Base-by-base conservation (phyloP, 805 yeast genomes). In the Yarrowia sp. region DNA sequence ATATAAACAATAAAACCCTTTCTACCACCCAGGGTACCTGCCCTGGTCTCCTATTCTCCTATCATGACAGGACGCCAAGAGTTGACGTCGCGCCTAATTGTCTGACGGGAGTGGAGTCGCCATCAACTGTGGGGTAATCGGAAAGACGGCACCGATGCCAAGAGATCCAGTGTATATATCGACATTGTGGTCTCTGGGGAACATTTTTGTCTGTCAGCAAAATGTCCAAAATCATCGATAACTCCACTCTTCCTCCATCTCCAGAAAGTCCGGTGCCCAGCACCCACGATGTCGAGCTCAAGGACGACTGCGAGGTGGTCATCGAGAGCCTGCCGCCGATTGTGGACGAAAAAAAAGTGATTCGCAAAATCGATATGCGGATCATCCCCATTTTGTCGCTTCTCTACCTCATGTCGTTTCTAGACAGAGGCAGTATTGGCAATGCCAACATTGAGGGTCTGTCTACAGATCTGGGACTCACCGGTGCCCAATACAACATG, bases 341-440 rank as follows among this genome's bases (percentile, higher is more conserved):
- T 9, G 51, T 67, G 19, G 66, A 67, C 28, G 52, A 67, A 49
- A 43, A 56, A 22, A 65, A 62, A 35, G 64, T 70, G 19, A 62
- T 71, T 24, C 69, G 81, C 64, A 82, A 78, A 66, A 72, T 79
- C 16, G 85, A 82, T 67, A 36, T 74, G 24, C 69, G 81, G 43
- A 71, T 82, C 58, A 74, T 82, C 66, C 84, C 85, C 2, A 77
- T 79, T 75, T 70, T 82, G 51, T 79, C 82, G 19, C 70, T 77
- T 38, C 76, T 82, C 41, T 82, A 82, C 67, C 78, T 82, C 61
- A 73, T 82, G 58, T 81, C 81, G 58, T 82, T 81, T 68, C 72
- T 82, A 63, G 86, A 82, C 70, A 69, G 85, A 62, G 81, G 81
- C 68, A 82, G 81, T 67, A 80, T 83, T 67, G 86, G 85, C 9